These are phyloP conservation scores for Phytopythium vexans DNA, from an alignment of 352 stramenopile species.

Conservation along the genomic window DNA sequence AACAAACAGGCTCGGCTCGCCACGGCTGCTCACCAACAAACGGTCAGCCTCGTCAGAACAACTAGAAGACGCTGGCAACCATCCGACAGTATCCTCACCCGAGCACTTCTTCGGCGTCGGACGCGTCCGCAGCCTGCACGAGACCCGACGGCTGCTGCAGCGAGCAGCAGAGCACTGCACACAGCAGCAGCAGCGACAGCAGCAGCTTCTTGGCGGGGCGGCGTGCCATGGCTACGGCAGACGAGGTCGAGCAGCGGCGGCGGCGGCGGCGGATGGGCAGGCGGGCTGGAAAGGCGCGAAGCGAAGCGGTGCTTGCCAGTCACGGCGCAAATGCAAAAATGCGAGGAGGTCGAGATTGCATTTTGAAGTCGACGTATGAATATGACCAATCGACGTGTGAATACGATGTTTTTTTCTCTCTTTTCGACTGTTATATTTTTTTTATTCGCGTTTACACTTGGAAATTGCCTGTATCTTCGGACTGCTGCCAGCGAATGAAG, in stretches of 20 bases:
- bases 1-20: slow-evolving; percentile 28
- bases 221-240: background rate
- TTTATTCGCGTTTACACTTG: too few species aligned
- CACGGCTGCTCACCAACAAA: slow-evolving; percentile 21
- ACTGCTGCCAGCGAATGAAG: too few species aligned
- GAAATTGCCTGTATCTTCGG: too few species aligned
- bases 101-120: slow-evolving; percentile 32
- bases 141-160: slow-evolving; percentile 17
- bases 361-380: too few species aligned
- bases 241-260: background rate
- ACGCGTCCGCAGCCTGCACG: slow-evolving; percentile 24
- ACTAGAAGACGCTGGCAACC: background rate
- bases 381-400: too few species aligned
- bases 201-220: slow-evolving; percentile 6
- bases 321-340: too few species aligned
- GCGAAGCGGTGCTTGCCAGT: too few species aligned
- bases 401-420: too few species aligned
- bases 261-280: too few species aligned
- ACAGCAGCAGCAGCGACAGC: slow-evolving; percentile 36
- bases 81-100: slow-evolving; percentile 22
- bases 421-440: too few species aligned
- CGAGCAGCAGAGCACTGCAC: slow-evolving; percentile 27
- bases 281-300: too few species aligned
- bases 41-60: slow-evolving; percentile 9
- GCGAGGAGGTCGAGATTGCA: too few species aligned